These are phyloP conservation scores for Globisporangium alternatum DNA, from an alignment of 352 stramenopile genomes.

Conservation along the genomic window DNA sequence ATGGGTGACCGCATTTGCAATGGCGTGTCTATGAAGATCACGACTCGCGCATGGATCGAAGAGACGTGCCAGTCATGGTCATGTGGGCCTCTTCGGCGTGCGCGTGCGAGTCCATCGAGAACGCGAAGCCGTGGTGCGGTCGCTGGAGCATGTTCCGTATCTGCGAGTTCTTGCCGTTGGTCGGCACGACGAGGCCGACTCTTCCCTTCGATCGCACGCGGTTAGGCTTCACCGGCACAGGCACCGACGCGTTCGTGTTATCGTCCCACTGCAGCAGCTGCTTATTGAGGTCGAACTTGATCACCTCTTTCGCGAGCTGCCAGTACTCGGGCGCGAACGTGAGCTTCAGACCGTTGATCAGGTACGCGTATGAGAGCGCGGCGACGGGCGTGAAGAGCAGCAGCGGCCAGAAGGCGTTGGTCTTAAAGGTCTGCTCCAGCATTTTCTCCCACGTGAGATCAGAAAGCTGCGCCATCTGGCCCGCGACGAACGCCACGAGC, in stretches of 20 bases:
- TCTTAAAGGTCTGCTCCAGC: slow-evolving; percentile 58
- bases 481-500: slow-evolving; percentile 51
- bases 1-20: neutral
- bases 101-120: slow-evolving; percentile 60
- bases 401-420: slow-evolving; percentile 55
- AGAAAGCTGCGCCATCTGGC: slow-evolving; percentile 46
- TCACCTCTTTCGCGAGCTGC: slow-evolving; percentile 73
- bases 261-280: slow-evolving; percentile 63
- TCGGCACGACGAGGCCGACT: slow-evolving; percentile 38
- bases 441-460: slow-evolving; percentile 76
- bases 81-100: slow-evolving; percentile 48
- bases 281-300: slow-evolving; percentile 62
- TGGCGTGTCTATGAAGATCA: neutral
- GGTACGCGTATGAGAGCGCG: slow-evolving; percentile 47
- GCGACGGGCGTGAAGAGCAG: slow-evolving; percentile 52
- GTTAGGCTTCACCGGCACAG: slow-evolving; percentile 32
- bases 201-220: slow-evolving; percentile 19
- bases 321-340: slow-evolving; percentile 74
- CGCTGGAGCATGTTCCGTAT: slow-evolving; percentile 25
- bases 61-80: slow-evolving; percentile 45
- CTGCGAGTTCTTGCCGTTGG: slow-evolving; percentile 18
- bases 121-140: slow-evolving; percentile 69
- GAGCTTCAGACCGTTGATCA: slow-evolving; percentile 52
- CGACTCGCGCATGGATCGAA: slow-evolving; percentile 12
- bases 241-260: slow-evolving; percentile 48